Conservation (phyloP, 2,329 filamentous ascomycete genomes). For the Cercospora berteroae region DNA sequence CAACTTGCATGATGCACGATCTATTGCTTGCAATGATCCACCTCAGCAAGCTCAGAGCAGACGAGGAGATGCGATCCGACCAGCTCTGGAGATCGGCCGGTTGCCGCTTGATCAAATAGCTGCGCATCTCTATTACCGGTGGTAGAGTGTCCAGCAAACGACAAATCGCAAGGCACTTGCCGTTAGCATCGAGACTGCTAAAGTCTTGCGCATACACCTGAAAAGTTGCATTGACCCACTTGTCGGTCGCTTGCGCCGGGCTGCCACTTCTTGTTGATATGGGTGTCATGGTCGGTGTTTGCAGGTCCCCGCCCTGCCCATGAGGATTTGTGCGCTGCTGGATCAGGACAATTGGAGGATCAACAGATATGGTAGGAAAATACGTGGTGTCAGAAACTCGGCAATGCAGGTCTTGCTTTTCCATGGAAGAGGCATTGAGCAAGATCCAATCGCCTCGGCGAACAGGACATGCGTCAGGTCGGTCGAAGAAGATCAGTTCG, state of each 20-base stretch:
- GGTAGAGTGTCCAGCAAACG: constrained; percentile 60
- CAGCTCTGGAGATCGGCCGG: constrained; percentile 50
- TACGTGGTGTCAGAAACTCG: constrained; percentile 48
- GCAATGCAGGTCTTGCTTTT: constrained; percentile 46
- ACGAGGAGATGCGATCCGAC: constrained; percentile 60
- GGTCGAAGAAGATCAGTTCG: constrained; percentile 45
- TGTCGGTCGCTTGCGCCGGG: constrained; percentile 21
- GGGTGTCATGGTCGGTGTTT: constrained; percentile 16
- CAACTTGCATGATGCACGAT: constrained; percentile 79
- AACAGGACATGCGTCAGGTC: constrained; percentile 37
- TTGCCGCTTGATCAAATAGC: constrained; percentile 40
- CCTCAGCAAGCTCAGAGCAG: constrained; percentile 66
- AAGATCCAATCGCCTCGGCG: constrained; percentile 53
- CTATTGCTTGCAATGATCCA: constrained; percentile 92
- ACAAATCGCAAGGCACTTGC: constrained; percentile 54
- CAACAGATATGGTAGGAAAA: constrained; percentile 46
- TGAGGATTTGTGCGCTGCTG: background rate
- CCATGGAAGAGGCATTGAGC: constrained; percentile 21
- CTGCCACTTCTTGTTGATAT: constrained; percentile 13
- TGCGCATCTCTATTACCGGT: constrained; percentile 57
- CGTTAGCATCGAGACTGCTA: constrained; percentile 49
- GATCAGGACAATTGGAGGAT: constrained; percentile 25
- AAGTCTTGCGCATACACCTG: constrained; percentile 57
- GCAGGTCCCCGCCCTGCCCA: background rate
- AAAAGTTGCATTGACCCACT: constrained; percentile 39